Conservation (phyloP, 805 yeast genomes). For the Grigorovia humatica region DNA sequence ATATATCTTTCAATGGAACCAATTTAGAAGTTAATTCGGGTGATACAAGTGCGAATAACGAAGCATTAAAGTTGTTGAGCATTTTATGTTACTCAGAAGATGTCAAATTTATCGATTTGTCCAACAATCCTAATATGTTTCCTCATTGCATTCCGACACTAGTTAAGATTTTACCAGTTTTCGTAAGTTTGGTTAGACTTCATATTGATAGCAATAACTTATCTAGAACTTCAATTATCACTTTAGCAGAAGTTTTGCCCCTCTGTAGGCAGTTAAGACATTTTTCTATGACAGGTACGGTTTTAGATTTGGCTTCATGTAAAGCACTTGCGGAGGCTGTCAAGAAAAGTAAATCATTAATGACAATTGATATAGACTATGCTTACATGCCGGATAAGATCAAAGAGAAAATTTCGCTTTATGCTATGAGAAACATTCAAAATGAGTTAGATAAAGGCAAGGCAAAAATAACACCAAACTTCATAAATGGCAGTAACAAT, state of each 20-base stretch:
- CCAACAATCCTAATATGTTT: constrained; percentile 64
- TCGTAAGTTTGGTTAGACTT: constrained; percentile 50
- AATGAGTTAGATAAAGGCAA: constrained; percentile 31
- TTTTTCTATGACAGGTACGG: constrained; percentile 61
- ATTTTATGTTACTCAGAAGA: constrained; percentile 43
- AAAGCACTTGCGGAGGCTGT: constrained; percentile 60
- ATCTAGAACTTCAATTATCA: constrained; percentile 42
- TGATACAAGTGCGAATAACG: constrained; percentile 28
- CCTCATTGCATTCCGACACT: constrained; percentile 45
- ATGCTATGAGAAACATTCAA: constrained; percentile 77
- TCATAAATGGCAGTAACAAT: background rate
- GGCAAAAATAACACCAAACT: background rate
- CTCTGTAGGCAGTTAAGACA: constrained; percentile 54
- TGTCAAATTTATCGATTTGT: constrained; percentile 64
- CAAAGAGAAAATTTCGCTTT: constrained; percentile 59
- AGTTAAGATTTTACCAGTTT: constrained; percentile 57
- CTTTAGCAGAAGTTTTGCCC: constrained; percentile 65
- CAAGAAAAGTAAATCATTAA: constrained; percentile 48
- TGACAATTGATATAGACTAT: constrained; percentile 57
- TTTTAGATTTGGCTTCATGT: constrained; percentile 47
- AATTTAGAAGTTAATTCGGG: constrained; percentile 41
- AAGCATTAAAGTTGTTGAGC: constrained; percentile 33
- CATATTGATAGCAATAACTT: constrained; percentile 64
- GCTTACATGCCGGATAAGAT: constrained; percentile 46
- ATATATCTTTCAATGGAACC: constrained; percentile 59